Evolutionary conservation across 495 filamentous ascomycete genomes (phyloP).

Genomic region (Penicillium lagena): DNA sequence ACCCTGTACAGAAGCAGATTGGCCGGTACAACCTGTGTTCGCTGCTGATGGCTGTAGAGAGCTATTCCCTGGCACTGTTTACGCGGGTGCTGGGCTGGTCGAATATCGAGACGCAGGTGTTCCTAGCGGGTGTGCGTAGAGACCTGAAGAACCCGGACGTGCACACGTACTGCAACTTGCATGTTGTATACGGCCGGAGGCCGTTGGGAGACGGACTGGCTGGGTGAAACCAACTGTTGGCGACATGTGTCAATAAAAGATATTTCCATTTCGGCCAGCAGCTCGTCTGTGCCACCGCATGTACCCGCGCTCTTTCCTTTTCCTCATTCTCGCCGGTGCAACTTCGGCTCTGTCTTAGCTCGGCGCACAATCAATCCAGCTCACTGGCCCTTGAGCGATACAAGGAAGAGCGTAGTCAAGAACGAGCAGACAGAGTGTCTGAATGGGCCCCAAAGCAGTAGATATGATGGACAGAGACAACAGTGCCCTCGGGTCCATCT

Average conservation of each 20-base stretch:
- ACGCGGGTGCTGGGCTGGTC: constrained; percentile 51
- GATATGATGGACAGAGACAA: constrained; percentile 7
- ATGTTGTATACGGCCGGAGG: constrained; percentile 29
- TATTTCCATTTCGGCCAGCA: background rate
- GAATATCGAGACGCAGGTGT: constrained; percentile 48
- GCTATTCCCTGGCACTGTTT: constrained; percentile 39
- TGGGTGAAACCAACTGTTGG: constrained; percentile 1
- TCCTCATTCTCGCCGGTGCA: background rate
- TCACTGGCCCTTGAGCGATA: background rate
- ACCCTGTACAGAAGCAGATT: constrained; percentile 40
- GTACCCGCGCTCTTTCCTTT: background rate
- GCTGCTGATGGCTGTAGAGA: constrained; percentile 34
- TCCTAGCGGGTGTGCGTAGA: constrained; percentile 45
- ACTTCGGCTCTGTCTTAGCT: background rate
- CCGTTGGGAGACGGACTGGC: constrained; percentile 4
- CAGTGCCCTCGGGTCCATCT: constrained; percentile 2
- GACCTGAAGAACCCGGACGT: constrained; percentile 44
- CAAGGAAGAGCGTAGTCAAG: background rate
- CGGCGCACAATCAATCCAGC: background rate
- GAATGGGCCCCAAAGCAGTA: constrained; percentile 5
- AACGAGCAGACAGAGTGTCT: background rate
- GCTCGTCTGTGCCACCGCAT: background rate
- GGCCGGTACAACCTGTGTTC: constrained; percentile 36
- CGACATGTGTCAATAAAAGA: background rate
- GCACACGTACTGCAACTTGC: constrained; percentile 38